Evolutionary conservation across 1,139 yeast species (phyloP).

Genomic region (Protomyces pachydermus): DNA sequence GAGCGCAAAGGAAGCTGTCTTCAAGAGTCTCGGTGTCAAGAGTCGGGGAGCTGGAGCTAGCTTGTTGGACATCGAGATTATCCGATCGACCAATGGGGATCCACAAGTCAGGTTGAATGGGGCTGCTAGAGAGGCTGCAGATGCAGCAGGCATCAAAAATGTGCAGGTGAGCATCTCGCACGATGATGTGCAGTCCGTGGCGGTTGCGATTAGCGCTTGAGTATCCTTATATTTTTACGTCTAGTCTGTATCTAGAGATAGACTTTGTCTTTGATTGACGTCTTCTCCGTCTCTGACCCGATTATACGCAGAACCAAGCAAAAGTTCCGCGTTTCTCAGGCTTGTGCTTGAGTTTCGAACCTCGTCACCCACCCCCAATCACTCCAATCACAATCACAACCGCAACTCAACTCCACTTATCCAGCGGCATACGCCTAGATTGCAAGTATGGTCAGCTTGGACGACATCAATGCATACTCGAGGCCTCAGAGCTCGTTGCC

Average conservation of each 20-base stretch:
- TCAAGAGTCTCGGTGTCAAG: conserved; percentile 85
- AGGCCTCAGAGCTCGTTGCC: conserved; percentile 21
- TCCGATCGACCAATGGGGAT: conserved; percentile 68
- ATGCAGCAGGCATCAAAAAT: conserved; percentile 58
- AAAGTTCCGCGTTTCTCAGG: too few relatives aligned
- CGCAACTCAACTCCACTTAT: not conserved
- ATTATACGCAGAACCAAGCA: too few relatives aligned
- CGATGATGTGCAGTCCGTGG: conserved; percentile 94
- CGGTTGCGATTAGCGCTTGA: conserved; percentile 60
- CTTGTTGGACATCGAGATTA: conserved; percentile 81
- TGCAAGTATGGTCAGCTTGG: conserved; percentile 15
- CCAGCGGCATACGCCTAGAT: not conserved
- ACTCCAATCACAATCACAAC: not conserved
- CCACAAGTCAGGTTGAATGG: conserved; percentile 78
- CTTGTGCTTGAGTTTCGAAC: not conserved
- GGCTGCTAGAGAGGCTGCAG: conserved; percentile 69
- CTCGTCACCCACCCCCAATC: not conserved
- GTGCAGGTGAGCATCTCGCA: conserved; percentile 90
- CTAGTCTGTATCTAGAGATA: too few relatives aligned
- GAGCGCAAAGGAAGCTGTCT: conserved; percentile 99
- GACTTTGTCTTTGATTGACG: too few relatives aligned
- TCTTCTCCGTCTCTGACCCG: too few relatives aligned
- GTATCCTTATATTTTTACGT: not conserved
- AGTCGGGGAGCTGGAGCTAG: conserved; percentile 95
- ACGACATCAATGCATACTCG: conserved; percentile 22